Conservation (phyloP, 129 eudicot species). For the Rutidosis leptorrhynchoides region DNA sequence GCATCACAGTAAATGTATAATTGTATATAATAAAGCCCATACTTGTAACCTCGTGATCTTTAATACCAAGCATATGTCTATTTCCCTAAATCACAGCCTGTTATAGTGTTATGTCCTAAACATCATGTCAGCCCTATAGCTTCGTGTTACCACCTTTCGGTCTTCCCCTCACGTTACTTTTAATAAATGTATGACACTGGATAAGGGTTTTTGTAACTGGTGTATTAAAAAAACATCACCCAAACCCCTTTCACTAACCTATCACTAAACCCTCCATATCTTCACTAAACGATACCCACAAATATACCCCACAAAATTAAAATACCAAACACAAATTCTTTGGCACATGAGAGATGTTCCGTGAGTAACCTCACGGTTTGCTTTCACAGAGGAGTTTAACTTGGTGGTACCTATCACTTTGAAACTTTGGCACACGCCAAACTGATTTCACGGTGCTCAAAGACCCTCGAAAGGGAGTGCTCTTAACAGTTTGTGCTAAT, state of each 20-base stretch:
- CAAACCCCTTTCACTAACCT: too few relatives aligned
- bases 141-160: slow-evolving; percentile 3
- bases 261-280: too few relatives aligned
- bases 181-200: not conserved
- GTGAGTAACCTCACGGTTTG: too few relatives aligned
- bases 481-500: slow-evolving; percentile 1
- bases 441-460: too few relatives aligned
- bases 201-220: not conserved
- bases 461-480: too few relatives aligned
- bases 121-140: not conserved
- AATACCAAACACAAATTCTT: too few relatives aligned
- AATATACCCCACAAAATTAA: too few relatives aligned
- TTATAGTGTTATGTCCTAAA: not conserved
- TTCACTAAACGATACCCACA: too few relatives aligned
- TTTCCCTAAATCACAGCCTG: not conserved
- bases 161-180: not conserved
- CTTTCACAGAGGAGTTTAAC: too few relatives aligned
- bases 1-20: not conserved
- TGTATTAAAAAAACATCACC: slow-evolving; percentile 1
- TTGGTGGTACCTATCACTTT: too few relatives aligned
- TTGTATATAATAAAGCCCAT: not conserved
- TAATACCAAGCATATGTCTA: not conserved
- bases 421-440: too few relatives aligned
- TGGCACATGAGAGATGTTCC: too few relatives aligned
- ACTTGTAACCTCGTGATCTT: not conserved